Evolutionary conservation across 768 basidiomycete genomes (phyloP), one percentile per base, ranked within the genome.

Genomic region (Amanita inopinata): DNA sequence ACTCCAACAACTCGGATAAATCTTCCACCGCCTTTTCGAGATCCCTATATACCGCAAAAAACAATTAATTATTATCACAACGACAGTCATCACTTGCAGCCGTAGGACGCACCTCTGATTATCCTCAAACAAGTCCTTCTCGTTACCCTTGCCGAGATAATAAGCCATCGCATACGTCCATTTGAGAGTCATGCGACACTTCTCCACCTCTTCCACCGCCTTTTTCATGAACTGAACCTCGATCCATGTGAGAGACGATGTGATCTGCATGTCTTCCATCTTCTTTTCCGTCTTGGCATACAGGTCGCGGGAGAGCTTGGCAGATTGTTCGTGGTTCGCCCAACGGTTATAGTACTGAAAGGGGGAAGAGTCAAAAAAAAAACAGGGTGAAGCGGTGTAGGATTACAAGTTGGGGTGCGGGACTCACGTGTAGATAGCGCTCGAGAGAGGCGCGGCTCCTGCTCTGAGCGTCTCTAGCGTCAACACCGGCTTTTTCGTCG

Each of bases 81-180:
- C 12, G 10, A 31, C 9, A 15, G 33, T 15, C 5, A 43, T 8
- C 1, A 43, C 42, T 12, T 18, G 12, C 14, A 24, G n/a, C 27
- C 7, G 22, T 15, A 10, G 22, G 6, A 60, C 71, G 31, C 48
- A 81, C 86, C 86, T 73, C 63, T 99, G 96, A 56, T 98, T 98
- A 62, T 97, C 93, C 61, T 97, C 94, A 55, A 91, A 98, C 34
- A 98, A 64, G 56, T 91, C 87, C 65, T 97, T 98, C 70, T 85
- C 71, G 56, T 97, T 98, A 40, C 86, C 80, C 56, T 74, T 82
- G 30, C 78, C 82, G 20, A 99, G 75, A 57, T 97, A 98, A 66
- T 91, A 99, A 20, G 93, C 94, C 94, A 99, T 97, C 2, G 91
- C 86, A 54, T 99, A 99, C 9, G 94, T 97, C 94, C 96, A 99